Evolutionary conservation across 176 grass and related monocot genomes (phyloP), one percentile per base, ranked within the genome.

Genomic region (Avena insularis): DNA sequence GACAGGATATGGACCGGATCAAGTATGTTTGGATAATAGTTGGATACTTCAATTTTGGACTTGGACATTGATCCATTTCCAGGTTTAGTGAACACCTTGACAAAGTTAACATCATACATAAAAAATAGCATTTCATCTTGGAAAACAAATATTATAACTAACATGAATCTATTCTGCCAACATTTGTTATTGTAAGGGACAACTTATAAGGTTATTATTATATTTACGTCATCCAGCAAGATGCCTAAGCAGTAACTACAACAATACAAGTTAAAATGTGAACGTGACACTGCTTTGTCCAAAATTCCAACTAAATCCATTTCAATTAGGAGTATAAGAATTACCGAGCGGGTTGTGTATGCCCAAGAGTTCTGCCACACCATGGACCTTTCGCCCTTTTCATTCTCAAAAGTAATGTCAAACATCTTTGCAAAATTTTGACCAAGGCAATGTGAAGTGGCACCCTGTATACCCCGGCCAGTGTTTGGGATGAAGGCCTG

Each of bases 281-380:
- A 53, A 8, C 13, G 1, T 35, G 29, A 35, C 63, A 16, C 2
- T 21, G 48, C 12, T 31, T 16, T 45, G 40, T 63, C 48, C 9
- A 86, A 1, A 86, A 72, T 5, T 54, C 45, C 55, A 25, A 27
- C 14, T 6, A 65, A 67, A 53, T 64, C 20, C 5, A 78, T 78
- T 85, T 16, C 16, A 31, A 83, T 75, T 71, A 79, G 31, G 15
- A 59, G 77, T 71, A 56, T 19, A 9, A 83, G 79, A 82, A 88
- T 94, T 96, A 98, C 97, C 80, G 97, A 96, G 49, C 97, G 97
- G 80, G 97, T 96, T 17, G 86, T 98, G 82, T 98, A 98, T 21
- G 97, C 97, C 97, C 97, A 98, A 68, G 94, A 96, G 90, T 98
- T 98, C 86, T 98, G 97, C 94, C 94, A 98, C 71, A 98, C 97